phyloP scores from a whole-genome alignment of 495 filamentous ascomycete species.

The Podospora comata region DNA sequence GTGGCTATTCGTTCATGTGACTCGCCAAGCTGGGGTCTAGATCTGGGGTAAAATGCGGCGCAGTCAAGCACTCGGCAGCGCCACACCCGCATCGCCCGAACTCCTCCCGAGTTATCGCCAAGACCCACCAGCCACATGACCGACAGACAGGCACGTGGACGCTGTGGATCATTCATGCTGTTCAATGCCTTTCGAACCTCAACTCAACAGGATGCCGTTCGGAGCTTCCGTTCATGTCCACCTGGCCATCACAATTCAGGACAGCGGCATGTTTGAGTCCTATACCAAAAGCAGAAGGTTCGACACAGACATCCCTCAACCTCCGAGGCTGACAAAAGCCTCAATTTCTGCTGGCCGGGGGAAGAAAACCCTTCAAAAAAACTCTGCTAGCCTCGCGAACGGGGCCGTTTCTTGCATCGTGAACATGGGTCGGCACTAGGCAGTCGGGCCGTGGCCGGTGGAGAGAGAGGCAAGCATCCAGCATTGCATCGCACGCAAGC shows the following conservation, averaged over 20 bases:
- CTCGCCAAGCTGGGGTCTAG: not conserved
- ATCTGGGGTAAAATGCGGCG: not conserved
- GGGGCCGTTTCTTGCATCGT: not conserved
- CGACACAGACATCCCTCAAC: not conserved
- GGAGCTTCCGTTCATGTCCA: not conserved
- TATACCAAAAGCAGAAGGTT: not conserved
- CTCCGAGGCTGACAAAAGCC: conserved; percentile 3
- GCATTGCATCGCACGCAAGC: not conserved
- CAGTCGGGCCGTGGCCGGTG: conserved; percentile 18
- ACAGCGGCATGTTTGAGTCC: not conserved
- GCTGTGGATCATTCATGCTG: not conserved
- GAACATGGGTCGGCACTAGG: conserved; percentile 4
- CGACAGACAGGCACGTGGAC: not conserved
- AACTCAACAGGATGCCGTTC: not conserved
- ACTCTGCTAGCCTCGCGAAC: not conserved
- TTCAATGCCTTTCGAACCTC: not conserved
- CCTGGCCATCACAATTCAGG: not conserved
- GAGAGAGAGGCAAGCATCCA: conserved; percentile 2
- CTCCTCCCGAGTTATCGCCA: not conserved
- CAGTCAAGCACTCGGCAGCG: not conserved
- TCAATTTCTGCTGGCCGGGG: not conserved
- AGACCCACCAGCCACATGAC: not conserved
- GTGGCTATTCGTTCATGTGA: not conserved
- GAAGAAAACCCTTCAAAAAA: not conserved
- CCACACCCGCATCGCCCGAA: not conserved